These are phyloP conservation scores for Chamaecyparis obtusa DNA, from an alignment of 75 land plant genomes.

Conservation along the genomic window DNA sequence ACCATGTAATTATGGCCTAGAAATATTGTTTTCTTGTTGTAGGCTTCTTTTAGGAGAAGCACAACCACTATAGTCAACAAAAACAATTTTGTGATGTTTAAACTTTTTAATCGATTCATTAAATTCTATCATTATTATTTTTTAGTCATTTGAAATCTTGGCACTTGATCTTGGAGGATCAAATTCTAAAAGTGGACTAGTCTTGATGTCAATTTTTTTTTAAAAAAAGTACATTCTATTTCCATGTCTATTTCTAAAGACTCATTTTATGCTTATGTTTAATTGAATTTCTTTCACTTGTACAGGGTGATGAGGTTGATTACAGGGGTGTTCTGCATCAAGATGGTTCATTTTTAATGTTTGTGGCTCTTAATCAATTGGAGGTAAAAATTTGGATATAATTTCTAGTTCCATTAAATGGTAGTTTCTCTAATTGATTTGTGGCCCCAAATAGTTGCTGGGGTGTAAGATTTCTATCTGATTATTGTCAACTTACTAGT, in stretches of 20 bases:
- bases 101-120: neutral
- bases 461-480: neutral
- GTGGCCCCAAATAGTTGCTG: neutral
- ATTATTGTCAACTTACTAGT: neutral
- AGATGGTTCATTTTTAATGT: conserved; percentile 98
- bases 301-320: conserved; percentile 92
- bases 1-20: conserved; percentile 96
- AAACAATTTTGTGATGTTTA: neutral
- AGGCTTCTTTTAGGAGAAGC: conserved; percentile 91
- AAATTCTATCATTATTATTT: neutral
- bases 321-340: conserved; percentile 97
- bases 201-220: neutral
- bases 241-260: neutral
- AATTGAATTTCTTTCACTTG: neutral
- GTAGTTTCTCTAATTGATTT: neutral
- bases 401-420: neutral
- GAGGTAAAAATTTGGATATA: conserved; percentile 49
- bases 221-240: neutral
- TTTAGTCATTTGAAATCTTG: neutral
- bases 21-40: conserved; percentile 89
- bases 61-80: conserved; percentile 51
- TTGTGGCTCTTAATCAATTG: conserved; percentile 79
- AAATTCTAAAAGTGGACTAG: neutral
- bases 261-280: neutral
- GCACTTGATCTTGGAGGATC: neutral